phyloP scores from a whole-genome alignment of 768 basidiomycete species.

The Mycena filopes region DNA sequence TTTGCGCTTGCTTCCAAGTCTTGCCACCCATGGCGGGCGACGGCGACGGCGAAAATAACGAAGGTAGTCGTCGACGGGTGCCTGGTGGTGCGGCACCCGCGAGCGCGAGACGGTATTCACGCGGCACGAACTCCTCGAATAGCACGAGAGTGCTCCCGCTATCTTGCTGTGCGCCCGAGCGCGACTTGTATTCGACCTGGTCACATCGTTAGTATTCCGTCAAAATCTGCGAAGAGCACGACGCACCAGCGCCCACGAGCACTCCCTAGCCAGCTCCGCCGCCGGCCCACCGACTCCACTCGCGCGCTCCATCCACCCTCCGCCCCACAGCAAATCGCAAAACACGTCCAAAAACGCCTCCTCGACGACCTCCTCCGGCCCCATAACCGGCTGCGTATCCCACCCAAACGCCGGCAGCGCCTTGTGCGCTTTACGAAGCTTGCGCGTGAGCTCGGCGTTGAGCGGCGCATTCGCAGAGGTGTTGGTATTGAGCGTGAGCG shows the following conservation, averaged over 20 bases:
- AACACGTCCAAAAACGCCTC: conserved; percentile 91
- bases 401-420: conserved; percentile 88
- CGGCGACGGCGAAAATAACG: conserved; percentile 62
- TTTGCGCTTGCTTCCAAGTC: conserved; percentile 86
- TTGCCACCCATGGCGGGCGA: conserved; percentile 49
- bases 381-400: conserved; percentile 88
- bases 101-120: conserved; percentile 85
- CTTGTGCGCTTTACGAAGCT: conserved; percentile 88
- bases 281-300: conserved; percentile 63
- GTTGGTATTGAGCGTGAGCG: conserved; percentile 42
- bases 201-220: not conserved
- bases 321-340: conserved; percentile 83
- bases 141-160: conserved; percentile 77
- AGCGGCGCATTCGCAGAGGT: conserved; percentile 65
- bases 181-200: conserved; percentile 89
- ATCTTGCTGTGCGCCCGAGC: conserved; percentile 77
- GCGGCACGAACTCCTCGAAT: conserved; percentile 94
- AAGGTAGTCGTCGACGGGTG: conserved; percentile 71
- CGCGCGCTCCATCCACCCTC: conserved; percentile 86
- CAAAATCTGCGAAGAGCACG: conserved; percentile 6
- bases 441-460: conserved; percentile 75
- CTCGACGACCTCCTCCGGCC: conserved; percentile 85
- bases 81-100: conserved; percentile 56
- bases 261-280: conserved; percentile 69
- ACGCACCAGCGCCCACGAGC: conserved; percentile 92